Base-by-base conservation (phyloP, 2,329 filamentous ascomycete genomes). In the Monilinia fructicola region DNA sequence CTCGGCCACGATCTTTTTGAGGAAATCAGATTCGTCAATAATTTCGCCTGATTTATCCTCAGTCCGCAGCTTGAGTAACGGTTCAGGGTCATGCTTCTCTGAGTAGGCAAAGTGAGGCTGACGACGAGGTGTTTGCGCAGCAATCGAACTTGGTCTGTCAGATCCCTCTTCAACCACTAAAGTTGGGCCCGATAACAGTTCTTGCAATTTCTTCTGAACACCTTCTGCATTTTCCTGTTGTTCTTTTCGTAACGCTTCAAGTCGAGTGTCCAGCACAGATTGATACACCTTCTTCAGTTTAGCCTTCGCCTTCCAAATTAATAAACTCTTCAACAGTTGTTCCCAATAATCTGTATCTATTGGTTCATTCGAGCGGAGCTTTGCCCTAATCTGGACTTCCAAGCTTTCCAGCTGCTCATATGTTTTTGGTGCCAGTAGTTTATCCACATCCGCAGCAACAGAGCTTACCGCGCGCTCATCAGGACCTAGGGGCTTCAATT, bases 261-360 rank as follows among this genome's bases (percentile, higher is more conserved):
- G 80, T 42, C 91, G 87, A 71, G 86, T 88, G 66, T 87, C 85
- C 69, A 90, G 84, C 69, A 97, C 90, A 16, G 86, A 86, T 71
- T 91, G 87, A 71, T 89, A 93, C 21, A 97, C 88, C 69, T 86
- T 88, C 71, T 87, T 88, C 64, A 99, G 80, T 77, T 90, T 92
- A 2, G 93, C 92, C 77, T 91, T 93, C 44, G 95, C 92, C 80
- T 98, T 98, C 88, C 92, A 97, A 1, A 97, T 87, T 9, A 90
- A 83, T 69, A 99, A 81, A 75, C 89, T 96, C 71, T 89, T 88
- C 69, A 99, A 82, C 21, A 99, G 82, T 76, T 97, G 92, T 76
- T 96, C 92, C 95, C 95, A 99, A 77, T 98, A 99, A 78, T 99
- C 95, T 2, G 91, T 92, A 78, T 99, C 95, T 71, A 99, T 94